These are phyloP conservation scores for Mycena sp. DNA, from an alignment of 1,284 basidiomycete species.

Conservation along the genomic window DNA sequence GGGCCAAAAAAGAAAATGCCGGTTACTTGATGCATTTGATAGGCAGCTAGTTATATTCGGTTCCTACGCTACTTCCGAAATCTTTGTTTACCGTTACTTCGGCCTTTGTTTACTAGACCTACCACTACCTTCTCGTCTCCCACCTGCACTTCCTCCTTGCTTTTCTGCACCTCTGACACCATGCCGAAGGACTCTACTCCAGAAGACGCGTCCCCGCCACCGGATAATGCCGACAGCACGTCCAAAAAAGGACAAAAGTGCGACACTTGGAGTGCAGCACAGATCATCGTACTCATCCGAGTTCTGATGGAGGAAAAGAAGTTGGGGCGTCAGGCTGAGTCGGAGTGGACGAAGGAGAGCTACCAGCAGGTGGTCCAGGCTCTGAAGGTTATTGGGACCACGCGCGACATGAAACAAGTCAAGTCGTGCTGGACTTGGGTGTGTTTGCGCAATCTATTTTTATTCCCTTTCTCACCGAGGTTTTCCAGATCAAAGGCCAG, in stretches of 20 bases:
- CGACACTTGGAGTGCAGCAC: neutral
- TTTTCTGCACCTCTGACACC: too few relatives aligned
- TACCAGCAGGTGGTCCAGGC: neutral
- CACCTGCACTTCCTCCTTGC: too few relatives aligned
- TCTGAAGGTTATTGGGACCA: neutral
- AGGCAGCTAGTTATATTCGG: too few relatives aligned
- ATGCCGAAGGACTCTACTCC: too few relatives aligned
- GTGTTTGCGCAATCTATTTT: neutral
- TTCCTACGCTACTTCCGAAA: too few relatives aligned
- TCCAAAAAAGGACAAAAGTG: neutral
- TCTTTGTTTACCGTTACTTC: too few relatives aligned
- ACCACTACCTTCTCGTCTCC: too few relatives aligned
- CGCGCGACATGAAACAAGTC: neutral
- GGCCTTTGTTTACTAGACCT: too few relatives aligned
- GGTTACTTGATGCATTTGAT: too few relatives aligned
- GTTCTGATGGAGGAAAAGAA: neutral
- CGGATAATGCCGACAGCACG: neutral
- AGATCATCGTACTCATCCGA: neutral
- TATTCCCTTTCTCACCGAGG: neutral
- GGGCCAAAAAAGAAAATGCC: too few relatives aligned
- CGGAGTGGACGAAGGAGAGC: neutral
- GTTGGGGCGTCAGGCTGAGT: neutral
- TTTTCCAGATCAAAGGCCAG: neutral
- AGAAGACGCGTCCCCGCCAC: neutral
- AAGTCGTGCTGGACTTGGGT: conserved; percentile 11